phyloP scores from a whole-genome alignment of 2,329 filamentous ascomycete genomes.

The Diplocarpon rosae region DNA sequence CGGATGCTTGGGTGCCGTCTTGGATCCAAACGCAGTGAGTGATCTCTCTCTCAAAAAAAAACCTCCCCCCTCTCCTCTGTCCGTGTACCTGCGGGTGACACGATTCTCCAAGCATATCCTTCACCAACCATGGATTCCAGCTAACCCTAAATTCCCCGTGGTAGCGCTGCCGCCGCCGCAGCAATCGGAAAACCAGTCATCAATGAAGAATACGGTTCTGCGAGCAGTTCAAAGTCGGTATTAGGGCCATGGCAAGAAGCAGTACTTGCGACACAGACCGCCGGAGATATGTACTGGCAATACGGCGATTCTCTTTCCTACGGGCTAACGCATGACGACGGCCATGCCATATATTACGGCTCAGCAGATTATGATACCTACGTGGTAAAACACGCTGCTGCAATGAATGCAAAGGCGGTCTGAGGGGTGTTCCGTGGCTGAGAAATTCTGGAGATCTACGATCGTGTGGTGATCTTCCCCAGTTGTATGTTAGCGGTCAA shows the following conservation, averaged over 20 bases:
- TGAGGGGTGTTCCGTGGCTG: background rate
- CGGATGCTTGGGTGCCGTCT: conserved; percentile 32
- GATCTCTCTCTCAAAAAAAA: too few relatives aligned
- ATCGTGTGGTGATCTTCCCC: too few relatives aligned
- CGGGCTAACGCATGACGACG: conserved; percentile 21
- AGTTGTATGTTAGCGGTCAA: too few relatives aligned
- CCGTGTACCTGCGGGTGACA: too few relatives aligned
- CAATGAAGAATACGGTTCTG: conserved; percentile 31
- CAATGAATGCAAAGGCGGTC: conserved; percentile 16
- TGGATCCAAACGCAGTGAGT: conserved; percentile 35
- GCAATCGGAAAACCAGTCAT: conserved; percentile 32
- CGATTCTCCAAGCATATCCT: too few relatives aligned
- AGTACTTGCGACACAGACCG: conserved; percentile 15
- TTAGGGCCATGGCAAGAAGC: conserved; percentile 20
- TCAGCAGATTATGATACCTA: conserved; percentile 19
- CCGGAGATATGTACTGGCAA: conserved; percentile 26
- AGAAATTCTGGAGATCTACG: too few relatives aligned
- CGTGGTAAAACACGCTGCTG: conserved; percentile 18
- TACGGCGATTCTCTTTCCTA: conserved; percentile 21
- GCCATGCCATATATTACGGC: conserved; percentile 23
- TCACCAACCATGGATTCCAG: too few relatives aligned
- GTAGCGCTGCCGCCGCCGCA: conserved; percentile 27
- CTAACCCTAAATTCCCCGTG: too few relatives aligned
- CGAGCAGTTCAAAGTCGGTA: conserved; percentile 10
- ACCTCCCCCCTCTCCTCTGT: too few relatives aligned